Conservation (phyloP, 1,139 yeast genomes). For the Nakaseomyces sp. region DNA sequence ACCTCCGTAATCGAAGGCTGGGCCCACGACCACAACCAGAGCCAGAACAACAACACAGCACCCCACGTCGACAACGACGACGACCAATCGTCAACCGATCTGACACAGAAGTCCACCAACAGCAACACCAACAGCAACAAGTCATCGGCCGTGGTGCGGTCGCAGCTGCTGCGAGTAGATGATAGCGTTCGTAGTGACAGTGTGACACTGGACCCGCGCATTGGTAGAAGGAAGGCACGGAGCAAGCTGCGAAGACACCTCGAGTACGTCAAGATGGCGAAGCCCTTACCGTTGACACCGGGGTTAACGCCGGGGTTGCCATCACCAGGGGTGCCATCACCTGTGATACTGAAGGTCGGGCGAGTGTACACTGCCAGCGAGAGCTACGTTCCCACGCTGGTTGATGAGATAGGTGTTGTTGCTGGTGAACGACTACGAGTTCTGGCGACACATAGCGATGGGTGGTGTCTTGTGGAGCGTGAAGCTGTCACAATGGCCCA, state of each 20-base stretch:
- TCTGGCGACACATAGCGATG: conserved; percentile 36
- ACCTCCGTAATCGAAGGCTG: conserved; percentile 4
- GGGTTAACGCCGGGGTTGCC: too few relatives aligned
- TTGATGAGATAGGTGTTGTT: conserved; percentile 32
- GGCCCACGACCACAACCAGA: too few relatives aligned
- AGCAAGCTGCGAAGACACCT: conserved; percentile 13
- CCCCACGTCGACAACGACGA: not conserved
- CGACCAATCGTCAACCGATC: too few relatives aligned
- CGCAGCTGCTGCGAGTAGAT: not conserved
- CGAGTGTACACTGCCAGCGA: conserved; percentile 20
- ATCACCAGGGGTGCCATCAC: too few relatives aligned
- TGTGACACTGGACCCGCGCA: not conserved
- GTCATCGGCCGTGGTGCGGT: not conserved
- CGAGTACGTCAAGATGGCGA: conserved; percentile 10
- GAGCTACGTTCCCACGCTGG: conserved; percentile 27
- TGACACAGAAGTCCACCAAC: too few relatives aligned
- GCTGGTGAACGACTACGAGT: conserved; percentile 31
- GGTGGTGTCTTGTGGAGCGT: conserved; percentile 38
- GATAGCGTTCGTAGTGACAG: not conserved
- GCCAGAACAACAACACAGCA: not conserved
- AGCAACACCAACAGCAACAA: too few relatives aligned
- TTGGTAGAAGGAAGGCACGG: conserved; percentile 9
- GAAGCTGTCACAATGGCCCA: not conserved
- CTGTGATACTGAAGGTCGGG: conserved; percentile 8
- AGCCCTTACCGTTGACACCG: conserved; percentile 23